phyloP scores from a whole-genome alignment of 2,329 filamentous ascomycete species.

The Daldinia sp. region DNA sequence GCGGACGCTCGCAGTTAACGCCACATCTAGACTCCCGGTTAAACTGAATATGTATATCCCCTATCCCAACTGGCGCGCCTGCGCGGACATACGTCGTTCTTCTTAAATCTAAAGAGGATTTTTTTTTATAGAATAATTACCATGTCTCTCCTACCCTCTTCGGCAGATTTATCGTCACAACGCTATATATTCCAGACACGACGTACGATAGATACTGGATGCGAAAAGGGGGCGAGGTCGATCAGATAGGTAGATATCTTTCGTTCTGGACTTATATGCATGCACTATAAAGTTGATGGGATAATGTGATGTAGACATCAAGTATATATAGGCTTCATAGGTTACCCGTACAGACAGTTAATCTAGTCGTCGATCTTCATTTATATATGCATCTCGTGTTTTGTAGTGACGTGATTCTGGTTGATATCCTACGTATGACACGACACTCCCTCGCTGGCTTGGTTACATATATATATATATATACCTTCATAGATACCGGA shows the following conservation, averaged over 20 bases:
- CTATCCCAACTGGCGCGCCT: background rate
- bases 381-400: background rate
- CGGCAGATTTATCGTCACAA: background rate
- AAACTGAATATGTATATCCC: slow-evolving; percentile 31
- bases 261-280: background rate
- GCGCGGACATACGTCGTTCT: too few relatives aligned
- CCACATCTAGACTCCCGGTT: slow-evolving; percentile 32
- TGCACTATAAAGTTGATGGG: background rate
- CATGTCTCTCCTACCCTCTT: background rate
- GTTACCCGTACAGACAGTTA: background rate
- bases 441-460: background rate
- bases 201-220: background rate
- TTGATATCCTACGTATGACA: background rate
- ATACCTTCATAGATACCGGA: too few relatives aligned
- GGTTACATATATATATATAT: too few relatives aligned
- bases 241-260: background rate
- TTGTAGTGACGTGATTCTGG: background rate
- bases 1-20: slow-evolving; percentile 11
- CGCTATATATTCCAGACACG: background rate
- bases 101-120: too few relatives aligned
- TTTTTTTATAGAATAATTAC: background rate
- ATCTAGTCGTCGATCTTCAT: slow-evolving; percentile 15
- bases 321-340: background rate
- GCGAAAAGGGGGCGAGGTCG: background rate
- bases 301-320: background rate